A percentile compares a stretch with the other conserved stretches of the same genome.
These are phyloP conservation scores for Phanerochaete sordida DNA, from an alignment of 768 basidiomycete species.

Conservation along the genomic window DNA sequence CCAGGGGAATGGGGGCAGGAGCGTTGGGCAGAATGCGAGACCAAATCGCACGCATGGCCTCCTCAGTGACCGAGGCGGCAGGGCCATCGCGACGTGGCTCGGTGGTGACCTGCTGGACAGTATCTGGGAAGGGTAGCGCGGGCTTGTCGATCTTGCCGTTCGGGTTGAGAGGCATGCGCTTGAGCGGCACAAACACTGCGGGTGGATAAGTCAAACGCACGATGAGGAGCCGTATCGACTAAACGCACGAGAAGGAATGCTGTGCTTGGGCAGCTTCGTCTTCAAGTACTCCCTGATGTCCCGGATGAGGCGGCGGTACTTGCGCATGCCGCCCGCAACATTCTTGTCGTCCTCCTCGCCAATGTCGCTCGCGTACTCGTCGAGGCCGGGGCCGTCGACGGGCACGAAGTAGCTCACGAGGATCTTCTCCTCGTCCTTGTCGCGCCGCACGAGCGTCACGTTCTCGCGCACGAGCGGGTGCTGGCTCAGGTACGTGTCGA, in stretches of 20 bases:
- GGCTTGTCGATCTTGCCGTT: slow-evolving; percentile 99
- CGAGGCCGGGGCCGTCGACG: slow-evolving; percentile 60
- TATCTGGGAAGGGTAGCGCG: slow-evolving; percentile 97
- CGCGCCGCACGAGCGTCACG: slow-evolving; percentile 91
- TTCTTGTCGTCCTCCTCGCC: slow-evolving; percentile 49
- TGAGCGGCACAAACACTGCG: slow-evolving; percentile 89
- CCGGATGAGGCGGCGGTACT: slow-evolving; percentile 85
- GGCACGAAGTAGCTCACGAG: slow-evolving; percentile 98
- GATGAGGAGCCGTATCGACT: slow-evolving; percentile 3
- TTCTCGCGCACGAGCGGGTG: slow-evolving; percentile 96
- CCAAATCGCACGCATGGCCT: slow-evolving; percentile 86
- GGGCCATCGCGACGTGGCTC: slow-evolving; percentile 36
- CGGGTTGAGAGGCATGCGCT: slow-evolving; percentile 95
- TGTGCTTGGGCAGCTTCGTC: slow-evolving; percentile 94
- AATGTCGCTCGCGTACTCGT: slow-evolving; percentile 68
- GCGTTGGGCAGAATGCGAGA: slow-evolving; percentile 72
- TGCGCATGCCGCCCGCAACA: slow-evolving; percentile 71
- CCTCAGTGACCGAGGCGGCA: slow-evolving; percentile 64
- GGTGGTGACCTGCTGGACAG: slow-evolving; percentile 57
- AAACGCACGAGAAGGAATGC: slow-evolving; percentile 80
- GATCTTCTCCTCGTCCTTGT: slow-evolving; percentile 99
- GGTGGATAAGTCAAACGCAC: background rate
- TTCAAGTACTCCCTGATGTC: slow-evolving; percentile 94
- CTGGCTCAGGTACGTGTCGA: slow-evolving; percentile 92
- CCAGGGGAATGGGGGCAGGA: slow-evolving; percentile 72